Evolutionary conservation across 2,329 filamentous ascomycete genomes (phyloP).

Genomic region (Clarireedia homoeocarpa): DNA sequence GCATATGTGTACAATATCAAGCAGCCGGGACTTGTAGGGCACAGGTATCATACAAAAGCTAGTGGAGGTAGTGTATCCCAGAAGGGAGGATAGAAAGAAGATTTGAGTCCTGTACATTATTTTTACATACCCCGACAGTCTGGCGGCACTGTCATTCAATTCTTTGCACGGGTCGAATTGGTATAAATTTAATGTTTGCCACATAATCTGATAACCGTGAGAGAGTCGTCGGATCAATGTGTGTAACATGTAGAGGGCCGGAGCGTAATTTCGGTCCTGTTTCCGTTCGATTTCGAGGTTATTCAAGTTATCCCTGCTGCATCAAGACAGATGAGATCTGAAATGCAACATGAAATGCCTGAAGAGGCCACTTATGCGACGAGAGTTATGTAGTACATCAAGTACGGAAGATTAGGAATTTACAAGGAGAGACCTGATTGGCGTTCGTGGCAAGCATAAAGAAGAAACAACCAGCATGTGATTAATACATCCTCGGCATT

Average conservation of each 20-base stretch:
- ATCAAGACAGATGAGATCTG: background rate
- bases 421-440: constrained; percentile 2
- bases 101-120: constrained; percentile 23
- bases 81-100: constrained; percentile 9
- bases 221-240: background rate
- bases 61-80: constrained; percentile 22
- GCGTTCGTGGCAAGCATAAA: background rate
- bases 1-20: constrained; percentile 21
- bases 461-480: constrained; percentile 6
- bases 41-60: constrained; percentile 16
- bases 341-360: background rate
- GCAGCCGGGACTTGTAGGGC: constrained; percentile 17
- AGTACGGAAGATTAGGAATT: background rate
- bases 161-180: constrained; percentile 2
- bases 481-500: constrained; percentile 8
- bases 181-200: background rate
- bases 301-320: background rate
- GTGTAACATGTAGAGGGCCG: no score
- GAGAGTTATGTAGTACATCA: background rate
- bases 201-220: background rate
- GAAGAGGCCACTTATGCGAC: background rate
- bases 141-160: constrained; percentile 14
- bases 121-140: constrained; percentile 25
- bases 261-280: background rate
- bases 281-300: background rate